phyloP scores from a whole-genome alignment of 805 yeast species.

The Yamadazyma takamatsuzukensis region DNA sequence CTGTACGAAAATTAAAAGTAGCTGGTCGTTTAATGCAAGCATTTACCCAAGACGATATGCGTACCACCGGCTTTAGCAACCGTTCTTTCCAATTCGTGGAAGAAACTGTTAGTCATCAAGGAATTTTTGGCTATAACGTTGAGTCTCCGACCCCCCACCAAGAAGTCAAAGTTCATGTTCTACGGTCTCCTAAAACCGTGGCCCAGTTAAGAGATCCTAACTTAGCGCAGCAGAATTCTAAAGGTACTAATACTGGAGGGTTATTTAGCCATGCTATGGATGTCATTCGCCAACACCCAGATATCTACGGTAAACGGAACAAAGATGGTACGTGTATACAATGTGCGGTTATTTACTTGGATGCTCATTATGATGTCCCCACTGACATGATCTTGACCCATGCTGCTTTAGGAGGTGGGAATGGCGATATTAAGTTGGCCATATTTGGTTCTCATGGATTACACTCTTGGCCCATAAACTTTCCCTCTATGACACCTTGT shows the following conservation, averaged over 20 bases:
- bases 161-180: conserved; percentile 72
- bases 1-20: conserved; percentile 68
- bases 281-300: conserved; percentile 46
- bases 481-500: conserved; percentile 64
- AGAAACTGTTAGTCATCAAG: conserved; percentile 29
- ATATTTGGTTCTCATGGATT: conserved; percentile 93
- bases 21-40: conserved; percentile 91
- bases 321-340: conserved; percentile 58
- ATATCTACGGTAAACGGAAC: conserved; percentile 28
- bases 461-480: conserved; percentile 86
- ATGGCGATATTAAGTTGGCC: conserved; percentile 65
- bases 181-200: conserved; percentile 63
- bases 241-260: conserved; percentile 72
- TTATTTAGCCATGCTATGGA: conserved; percentile 76
- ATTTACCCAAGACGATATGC: conserved; percentile 86
- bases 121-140: conserved; percentile 31
- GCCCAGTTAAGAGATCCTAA: conserved; percentile 74
- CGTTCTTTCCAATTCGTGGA: conserved; percentile 76
- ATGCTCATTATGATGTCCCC: conserved; percentile 74
- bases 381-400: conserved; percentile 68
- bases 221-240: conserved; percentile 79
- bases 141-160: conserved; percentile 55
- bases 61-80: conserved; percentile 70
- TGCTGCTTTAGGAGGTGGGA: conserved; percentile 94
- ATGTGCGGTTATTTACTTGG: conserved; percentile 83